phyloP scores from a whole-genome alignment of 106 monocot genomes.

The Narthecium ossifragum region DNA sequence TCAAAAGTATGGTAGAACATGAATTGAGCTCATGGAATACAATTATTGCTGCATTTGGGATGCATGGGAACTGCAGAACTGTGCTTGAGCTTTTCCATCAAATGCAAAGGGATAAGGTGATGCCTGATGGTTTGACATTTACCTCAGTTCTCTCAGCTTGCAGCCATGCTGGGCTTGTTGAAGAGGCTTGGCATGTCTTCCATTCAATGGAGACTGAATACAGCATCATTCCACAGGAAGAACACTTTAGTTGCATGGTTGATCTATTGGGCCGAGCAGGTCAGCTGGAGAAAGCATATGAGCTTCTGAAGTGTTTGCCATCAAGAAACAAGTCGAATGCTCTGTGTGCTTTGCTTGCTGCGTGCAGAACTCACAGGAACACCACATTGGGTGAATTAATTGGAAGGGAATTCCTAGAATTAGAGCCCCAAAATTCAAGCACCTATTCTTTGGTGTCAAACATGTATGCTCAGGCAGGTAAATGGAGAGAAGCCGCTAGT shows the following conservation, averaged over 20 bases:
- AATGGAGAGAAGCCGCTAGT: constrained; percentile 41
- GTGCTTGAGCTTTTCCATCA: constrained; percentile 37
- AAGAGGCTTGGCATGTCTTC: constrained; percentile 52
- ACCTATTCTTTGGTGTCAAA: constrained; percentile 38
- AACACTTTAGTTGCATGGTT: constrained; percentile 54
- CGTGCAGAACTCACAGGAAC: constrained; percentile 49
- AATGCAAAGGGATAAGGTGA: constrained; percentile 36
- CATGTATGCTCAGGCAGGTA: constrained; percentile 28
- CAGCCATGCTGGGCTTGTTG: constrained; percentile 49
- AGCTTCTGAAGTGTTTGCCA: constrained; percentile 22
- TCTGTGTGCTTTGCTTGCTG: constrained; percentile 43
- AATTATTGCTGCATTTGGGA: constrained; percentile 55
- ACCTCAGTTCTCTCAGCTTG: constrained; percentile 60
- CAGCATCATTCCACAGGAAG: constrained; percentile 30
- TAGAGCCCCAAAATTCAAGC: constrained; percentile 30
- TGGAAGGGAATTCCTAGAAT: constrained; percentile 32
- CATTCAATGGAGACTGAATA: constrained; percentile 27
- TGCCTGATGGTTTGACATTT: constrained; percentile 33
- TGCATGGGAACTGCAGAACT: constrained; percentile 33
- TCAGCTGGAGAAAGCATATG: constrained; percentile 43
- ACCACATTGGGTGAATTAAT: constrained; percentile 32
- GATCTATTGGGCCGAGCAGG: constrained; percentile 59
- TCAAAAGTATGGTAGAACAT: constrained; percentile 24
- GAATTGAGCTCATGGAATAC: constrained; percentile 37
- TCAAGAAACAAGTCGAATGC: constrained; percentile 21